Evolutionary conservation across 768 basidiomycete species (phyloP).

Genomic region (Calvatia gigantea): DNA sequence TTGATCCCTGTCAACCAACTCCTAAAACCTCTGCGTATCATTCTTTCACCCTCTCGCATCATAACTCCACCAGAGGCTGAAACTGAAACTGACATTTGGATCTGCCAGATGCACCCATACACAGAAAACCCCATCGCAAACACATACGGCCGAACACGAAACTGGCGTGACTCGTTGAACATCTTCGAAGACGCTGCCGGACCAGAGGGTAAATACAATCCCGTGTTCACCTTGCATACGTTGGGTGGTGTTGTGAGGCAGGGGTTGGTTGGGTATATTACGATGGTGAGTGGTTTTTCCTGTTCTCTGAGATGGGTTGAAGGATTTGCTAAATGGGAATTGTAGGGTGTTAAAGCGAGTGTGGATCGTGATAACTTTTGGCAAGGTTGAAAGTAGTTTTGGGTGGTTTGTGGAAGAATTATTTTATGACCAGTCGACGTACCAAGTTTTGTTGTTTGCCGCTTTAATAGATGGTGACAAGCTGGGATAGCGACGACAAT

Average conservation of each 20-base stretch:
- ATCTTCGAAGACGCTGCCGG: slow-evolving; percentile 50
- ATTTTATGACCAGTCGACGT: too few species aligned
- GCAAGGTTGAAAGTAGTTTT: slow-evolving; percentile 29
- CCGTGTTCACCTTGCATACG: slow-evolving; percentile 47
- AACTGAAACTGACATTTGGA: not conserved
- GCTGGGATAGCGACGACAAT: too few species aligned
- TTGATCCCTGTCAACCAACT: too few species aligned
- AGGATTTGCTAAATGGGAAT: not conserved
- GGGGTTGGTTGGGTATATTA: slow-evolving; percentile 51
- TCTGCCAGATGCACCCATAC: slow-evolving; percentile 46
- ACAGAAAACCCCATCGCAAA: slow-evolving; percentile 44
- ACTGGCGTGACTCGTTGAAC: slow-evolving; percentile 50
- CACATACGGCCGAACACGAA: slow-evolving; percentile 45
- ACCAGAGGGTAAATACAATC: slow-evolving; percentile 47
- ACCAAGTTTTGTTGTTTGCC: too few species aligned
- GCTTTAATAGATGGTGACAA: too few species aligned
- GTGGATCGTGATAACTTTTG: slow-evolving; percentile 34
- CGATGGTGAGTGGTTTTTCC: slow-evolving; percentile 36
- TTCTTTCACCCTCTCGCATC: not conserved
- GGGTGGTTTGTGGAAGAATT: too few species aligned
- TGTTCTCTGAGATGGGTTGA: not conserved
- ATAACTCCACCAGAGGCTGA: not conserved
- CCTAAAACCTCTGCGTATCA: not conserved
- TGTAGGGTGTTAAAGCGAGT: slow-evolving; percentile 37
- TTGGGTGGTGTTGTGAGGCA: slow-evolving; percentile 49